These are phyloP conservation scores for Yamadazyma takamatsuzukensis DNA, from an alignment of 805 yeast species.

Conservation along the genomic window DNA sequence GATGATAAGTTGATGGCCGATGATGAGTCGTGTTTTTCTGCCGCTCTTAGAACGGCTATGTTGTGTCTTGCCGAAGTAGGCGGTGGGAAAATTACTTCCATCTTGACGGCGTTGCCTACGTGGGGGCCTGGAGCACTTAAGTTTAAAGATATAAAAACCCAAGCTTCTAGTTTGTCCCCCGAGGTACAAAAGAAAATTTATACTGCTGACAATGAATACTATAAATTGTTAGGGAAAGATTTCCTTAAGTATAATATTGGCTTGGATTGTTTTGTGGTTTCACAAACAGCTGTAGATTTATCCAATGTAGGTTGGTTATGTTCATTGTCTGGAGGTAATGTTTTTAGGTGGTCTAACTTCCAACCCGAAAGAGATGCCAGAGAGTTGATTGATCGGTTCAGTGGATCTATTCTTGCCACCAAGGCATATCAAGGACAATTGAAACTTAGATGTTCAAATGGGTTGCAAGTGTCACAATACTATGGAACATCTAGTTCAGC, in stretches of 20 bases:
- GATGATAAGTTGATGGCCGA: constrained; percentile 33
- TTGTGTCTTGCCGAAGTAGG: constrained; percentile 60
- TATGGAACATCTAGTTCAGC: constrained; percentile 49
- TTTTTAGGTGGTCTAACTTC: constrained; percentile 65
- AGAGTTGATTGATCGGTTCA: constrained; percentile 57
- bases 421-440: constrained; percentile 78
- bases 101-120: constrained; percentile 68
- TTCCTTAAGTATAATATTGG: constrained; percentile 62
- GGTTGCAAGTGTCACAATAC: constrained; percentile 75
- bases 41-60: constrained; percentile 69
- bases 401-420: constrained; percentile 46
- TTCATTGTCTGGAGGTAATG: constrained; percentile 68
- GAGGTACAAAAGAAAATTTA: constrained; percentile 49
- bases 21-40: constrained; percentile 72
- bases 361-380: constrained; percentile 66
- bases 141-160: constrained; percentile 37
- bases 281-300: constrained; percentile 64
- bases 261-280: constrained; percentile 69
- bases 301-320: constrained; percentile 67
- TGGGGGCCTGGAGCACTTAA: constrained; percentile 73
- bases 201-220: constrained; percentile 59
- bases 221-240: constrained; percentile 54
- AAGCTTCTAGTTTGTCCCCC: constrained; percentile 39
- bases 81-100: constrained; percentile 78
- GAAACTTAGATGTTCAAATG: constrained; percentile 83